Evolutionary conservation across 1,284 basidiomycete genomes (phyloP).

Genomic region (Tilletia setariae): DNA sequence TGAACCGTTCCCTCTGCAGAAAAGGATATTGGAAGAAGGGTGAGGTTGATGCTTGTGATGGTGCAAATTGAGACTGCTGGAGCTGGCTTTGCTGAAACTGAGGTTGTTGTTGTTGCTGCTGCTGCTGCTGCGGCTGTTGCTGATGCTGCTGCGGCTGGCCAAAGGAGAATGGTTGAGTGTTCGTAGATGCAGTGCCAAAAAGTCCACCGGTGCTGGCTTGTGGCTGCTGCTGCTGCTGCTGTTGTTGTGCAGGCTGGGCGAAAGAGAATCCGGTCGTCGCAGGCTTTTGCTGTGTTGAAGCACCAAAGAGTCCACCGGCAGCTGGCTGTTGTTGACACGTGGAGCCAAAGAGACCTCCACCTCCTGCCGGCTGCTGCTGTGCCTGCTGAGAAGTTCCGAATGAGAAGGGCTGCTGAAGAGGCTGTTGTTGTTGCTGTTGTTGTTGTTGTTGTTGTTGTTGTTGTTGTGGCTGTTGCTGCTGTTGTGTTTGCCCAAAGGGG

Average conservation of each 20-base stretch:
- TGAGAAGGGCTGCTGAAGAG: not conserved
- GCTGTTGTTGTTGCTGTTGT: constrained; percentile 13
- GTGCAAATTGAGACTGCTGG: constrained; percentile 9
- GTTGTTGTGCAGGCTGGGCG: not conserved
- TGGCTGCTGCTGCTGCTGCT: constrained; percentile 1
- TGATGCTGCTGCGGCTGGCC: constrained; percentile 9
- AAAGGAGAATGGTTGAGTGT: not conserved
- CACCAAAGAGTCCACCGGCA: too few relatives aligned
- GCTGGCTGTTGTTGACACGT: not conserved
- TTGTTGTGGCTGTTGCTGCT: constrained; percentile 11
- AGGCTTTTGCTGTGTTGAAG: not conserved
- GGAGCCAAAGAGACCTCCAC: not conserved
- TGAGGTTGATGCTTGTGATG: constrained; percentile 17
- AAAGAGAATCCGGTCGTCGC: not conserved
- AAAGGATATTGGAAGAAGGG: constrained; percentile 41
- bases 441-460: constrained; percentile 1
- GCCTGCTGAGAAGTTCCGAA: not conserved
- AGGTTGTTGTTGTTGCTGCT: constrained; percentile 21
- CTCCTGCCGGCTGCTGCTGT: constrained; percentile 14
- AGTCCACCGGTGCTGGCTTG: not conserved
- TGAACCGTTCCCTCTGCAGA: constrained; percentile 50
- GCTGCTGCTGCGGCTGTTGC: constrained; percentile 23
- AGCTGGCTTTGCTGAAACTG: constrained; percentile 22
- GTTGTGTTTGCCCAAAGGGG: not conserved
- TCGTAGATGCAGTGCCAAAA: not conserved